Conservation (phyloP, 169 alveolate species). For the Plasmodium sp. region DNA sequence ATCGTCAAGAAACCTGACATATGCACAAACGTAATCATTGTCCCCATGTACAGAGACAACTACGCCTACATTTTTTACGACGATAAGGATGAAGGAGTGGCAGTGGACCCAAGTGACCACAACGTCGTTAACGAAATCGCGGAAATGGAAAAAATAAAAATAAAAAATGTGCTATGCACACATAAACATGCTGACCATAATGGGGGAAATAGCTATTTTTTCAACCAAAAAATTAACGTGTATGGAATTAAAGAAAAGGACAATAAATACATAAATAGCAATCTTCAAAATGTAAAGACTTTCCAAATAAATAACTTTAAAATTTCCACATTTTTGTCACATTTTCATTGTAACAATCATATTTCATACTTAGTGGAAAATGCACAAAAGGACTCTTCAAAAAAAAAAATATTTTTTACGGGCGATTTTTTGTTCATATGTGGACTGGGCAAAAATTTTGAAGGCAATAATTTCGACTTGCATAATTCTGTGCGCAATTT, state of each 20-base stretch:
- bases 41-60: constrained; percentile 49
- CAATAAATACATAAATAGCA: constrained; percentile 38
- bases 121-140: constrained; percentile 12
- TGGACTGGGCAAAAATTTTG: constrained; percentile 66
- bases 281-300: not conserved
- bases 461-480: constrained; percentile 35
- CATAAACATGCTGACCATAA: constrained; percentile 70
- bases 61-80: constrained; percentile 54
- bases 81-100: constrained; percentile 53
- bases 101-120: constrained; percentile 53
- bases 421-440: constrained; percentile 60
- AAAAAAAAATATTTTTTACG: constrained; percentile 31
- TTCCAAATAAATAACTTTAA: constrained; percentile 54
- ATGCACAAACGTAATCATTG: constrained; percentile 21
- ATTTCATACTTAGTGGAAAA: constrained; percentile 45
- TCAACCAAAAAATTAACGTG: constrained; percentile 37
- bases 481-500: constrained; percentile 22
- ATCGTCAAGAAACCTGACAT: constrained; percentile 13
- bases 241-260: constrained; percentile 55
- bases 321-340: constrained; percentile 34
- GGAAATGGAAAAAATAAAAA: constrained; percentile 52
- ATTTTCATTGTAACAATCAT: constrained; percentile 65
- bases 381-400: not conserved
- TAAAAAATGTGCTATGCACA: constrained; percentile 43
- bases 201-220: constrained; percentile 36